Percentiles rank a stretch among this genome's conserved stretches.
phyloP scores from a whole-genome alignment of 163 green algal genomes.

The Chlorella variabilis region DNA sequence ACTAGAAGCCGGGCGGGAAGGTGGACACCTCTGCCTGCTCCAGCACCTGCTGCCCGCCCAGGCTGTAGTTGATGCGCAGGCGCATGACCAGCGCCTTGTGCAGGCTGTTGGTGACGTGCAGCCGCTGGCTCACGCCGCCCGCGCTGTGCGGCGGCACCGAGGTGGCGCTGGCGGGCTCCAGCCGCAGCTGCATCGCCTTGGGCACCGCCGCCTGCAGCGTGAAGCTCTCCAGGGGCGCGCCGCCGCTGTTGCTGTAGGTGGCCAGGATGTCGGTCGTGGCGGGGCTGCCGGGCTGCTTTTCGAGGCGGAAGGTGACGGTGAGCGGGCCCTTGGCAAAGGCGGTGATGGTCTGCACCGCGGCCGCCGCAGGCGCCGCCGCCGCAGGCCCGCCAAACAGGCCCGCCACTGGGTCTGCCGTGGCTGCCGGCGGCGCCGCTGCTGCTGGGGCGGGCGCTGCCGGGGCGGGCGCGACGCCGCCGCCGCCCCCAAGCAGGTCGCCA shows the following conservation, averaged over 20 bases:
- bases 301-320: slow-evolving; percentile 65
- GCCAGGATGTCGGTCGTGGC: slow-evolving; percentile 74
- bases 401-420: slow-evolving; percentile 31
- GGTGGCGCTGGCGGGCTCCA: slow-evolving; percentile 77
- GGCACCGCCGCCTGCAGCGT: slow-evolving; percentile 94
- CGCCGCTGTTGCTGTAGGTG: slow-evolving; percentile 72
- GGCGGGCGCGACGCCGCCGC: background rate
- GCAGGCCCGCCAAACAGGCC: slow-evolving; percentile 66
- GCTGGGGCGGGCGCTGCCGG: background rate
- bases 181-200: slow-evolving; percentile 90
- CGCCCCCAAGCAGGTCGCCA: slow-evolving; percentile 46
- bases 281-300: slow-evolving; percentile 56
- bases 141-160: slow-evolving; percentile 51
- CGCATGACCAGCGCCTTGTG: slow-evolving; percentile 88
- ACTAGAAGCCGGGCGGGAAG: slow-evolving; percentile 10
- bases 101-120: slow-evolving; percentile 87
- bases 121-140: slow-evolving; percentile 68
- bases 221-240: slow-evolving; percentile 76
- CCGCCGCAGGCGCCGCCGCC: slow-evolving; percentile 11
- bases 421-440: background rate
- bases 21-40: slow-evolving; percentile 48
- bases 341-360: slow-evolving; percentile 45
- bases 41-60: slow-evolving; percentile 33
- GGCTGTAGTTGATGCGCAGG: slow-evolving; percentile 77
- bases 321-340: slow-evolving; percentile 75